phyloP scores from a whole-genome alignment of 208 protist species.

The Blastocrithidia nonstop region DNA sequence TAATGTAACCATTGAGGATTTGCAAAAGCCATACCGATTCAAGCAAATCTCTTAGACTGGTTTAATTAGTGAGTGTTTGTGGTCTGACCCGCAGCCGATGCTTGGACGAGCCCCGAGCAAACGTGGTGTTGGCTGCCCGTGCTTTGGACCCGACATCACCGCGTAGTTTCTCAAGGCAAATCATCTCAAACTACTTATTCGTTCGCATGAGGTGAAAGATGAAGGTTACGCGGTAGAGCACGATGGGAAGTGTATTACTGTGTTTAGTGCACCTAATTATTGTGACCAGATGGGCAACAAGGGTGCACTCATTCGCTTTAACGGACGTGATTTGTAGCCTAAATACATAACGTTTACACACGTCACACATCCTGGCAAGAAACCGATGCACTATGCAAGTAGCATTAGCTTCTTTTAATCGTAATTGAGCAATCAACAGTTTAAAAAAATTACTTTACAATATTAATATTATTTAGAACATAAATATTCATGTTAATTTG shows the following conservation, averaged over 20 bases:
- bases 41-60: conserved; percentile 90
- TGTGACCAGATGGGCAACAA: conserved; percentile 94
- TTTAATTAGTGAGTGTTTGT: conserved; percentile 93
- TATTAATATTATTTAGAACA: neutral
- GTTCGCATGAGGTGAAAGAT: conserved; percentile 96
- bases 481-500: neutral
- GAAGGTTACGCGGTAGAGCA: conserved; percentile 93
- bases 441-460: too few relatives aligned
- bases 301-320: conserved; percentile 81
- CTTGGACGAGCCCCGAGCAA: conserved; percentile 86
- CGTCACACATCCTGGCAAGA: conserved; percentile 67
- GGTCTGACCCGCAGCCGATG: conserved; percentile 92
- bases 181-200: conserved; percentile 87
- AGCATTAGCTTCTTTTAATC: conserved; percentile 36
- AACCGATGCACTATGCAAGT: conserved; percentile 66
- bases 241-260: conserved; percentile 83
- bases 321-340: conserved; percentile 53
- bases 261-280: conserved; percentile 99
- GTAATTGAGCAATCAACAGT: neutral
- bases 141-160: conserved; percentile 97
- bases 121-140: conserved; percentile 85
- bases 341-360: conserved; percentile 57
- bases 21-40: conserved; percentile 91
- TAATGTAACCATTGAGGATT: conserved; percentile 91
- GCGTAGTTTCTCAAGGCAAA: conserved; percentile 90